Evolutionary conservation across 345 rosid genomes (phyloP), one percentile per base, ranked within the genome.

Genomic region (Noccaea caerulescens): DNA sequence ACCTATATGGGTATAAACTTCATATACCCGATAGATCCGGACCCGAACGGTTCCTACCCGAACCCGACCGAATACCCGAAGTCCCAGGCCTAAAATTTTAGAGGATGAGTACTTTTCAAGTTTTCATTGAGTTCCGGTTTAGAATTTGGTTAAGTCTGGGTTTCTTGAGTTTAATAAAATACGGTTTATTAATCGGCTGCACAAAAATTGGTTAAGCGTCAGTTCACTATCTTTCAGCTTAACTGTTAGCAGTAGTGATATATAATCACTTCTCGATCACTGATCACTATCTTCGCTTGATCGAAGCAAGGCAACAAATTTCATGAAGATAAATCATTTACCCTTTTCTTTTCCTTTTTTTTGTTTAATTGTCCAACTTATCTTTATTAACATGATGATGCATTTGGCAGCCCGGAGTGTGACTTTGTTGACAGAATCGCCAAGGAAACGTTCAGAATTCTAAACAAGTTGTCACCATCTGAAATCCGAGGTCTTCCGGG

Each of bases 401-500:
- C 7, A 25, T 45, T 34, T 63, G 47, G 71, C 71, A 63, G 71
- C 45, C 34, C 76, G 50, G 76, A 72, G 8, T 55, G 76, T 34
- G 64, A 56, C 0, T 73, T 73, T 57, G 72, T 73, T 7, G 55
- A 73, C 45, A 73, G 58, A 58, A 73, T 73, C 30, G 67, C 61
- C 38, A 73, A 66, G 3, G 68, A 58, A 0, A 51, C 78, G 30
- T 58, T 74, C 49, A 74, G 42, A 41, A 1, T 58, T 7, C 47
- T 74, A 13, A 50, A 58, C 49, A 67, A 58, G 60, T 10, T 74
- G 55, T 66, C 68, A 51, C 78, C 72, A 10, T 20, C 54, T 42
- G 68, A 66, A 32, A 66, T 33, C 4, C 13, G 16, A 42, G 62
- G 68, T 33, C 54, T 66, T 13, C 78, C 68, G 0, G 72, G 72